Percentiles rank a stretch among this genome's conserved stretches.
Conservation (phyloP, 2,329 filamentous ascomycete genomes). For the Trichophyton simii region DNA sequence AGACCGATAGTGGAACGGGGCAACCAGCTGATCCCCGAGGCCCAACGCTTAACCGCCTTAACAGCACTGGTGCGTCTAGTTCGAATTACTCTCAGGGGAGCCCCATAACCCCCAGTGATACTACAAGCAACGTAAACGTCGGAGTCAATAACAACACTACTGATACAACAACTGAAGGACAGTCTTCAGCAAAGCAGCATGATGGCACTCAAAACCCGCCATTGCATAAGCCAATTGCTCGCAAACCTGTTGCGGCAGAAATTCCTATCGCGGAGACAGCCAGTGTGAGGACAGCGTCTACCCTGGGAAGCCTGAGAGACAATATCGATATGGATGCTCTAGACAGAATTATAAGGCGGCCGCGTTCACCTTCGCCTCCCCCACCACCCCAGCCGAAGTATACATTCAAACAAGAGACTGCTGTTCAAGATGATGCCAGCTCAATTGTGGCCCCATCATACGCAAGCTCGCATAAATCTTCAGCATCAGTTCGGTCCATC, state of each 20-base stretch:
- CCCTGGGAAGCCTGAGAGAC: conserved; percentile 30
- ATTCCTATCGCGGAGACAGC: conserved; percentile 13
- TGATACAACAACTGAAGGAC: background rate
- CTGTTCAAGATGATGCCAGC: conserved; percentile 46
- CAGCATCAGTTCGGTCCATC: conserved; percentile 30
- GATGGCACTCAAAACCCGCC: conserved; percentile 28
- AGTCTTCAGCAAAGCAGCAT: conserved; percentile 15
- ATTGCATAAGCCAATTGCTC: conserved; percentile 23
- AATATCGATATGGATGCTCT: conserved; percentile 40
- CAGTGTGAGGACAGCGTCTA: conserved; percentile 23
- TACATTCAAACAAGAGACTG: conserved; percentile 12
- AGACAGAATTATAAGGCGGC: conserved; percentile 32
- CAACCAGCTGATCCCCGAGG: background rate
- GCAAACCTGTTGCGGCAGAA: conserved; percentile 38
- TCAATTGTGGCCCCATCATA: conserved; percentile 62
- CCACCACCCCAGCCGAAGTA: conserved; percentile 3
- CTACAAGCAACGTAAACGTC: background rate
- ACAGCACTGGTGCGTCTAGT: conserved; percentile 11
- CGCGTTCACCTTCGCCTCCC: conserved; percentile 9
- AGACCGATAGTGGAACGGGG: background rate
- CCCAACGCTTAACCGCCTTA: conserved; percentile 3
- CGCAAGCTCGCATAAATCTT: conserved; percentile 54
- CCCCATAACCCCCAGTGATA: conserved; percentile 7
- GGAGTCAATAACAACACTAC: background rate
- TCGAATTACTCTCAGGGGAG: conserved; percentile 8